These are phyloP conservation scores for Lactarius tabidus DNA, from an alignment of 768 basidiomycete genomes.

Conservation along the genomic window DNA sequence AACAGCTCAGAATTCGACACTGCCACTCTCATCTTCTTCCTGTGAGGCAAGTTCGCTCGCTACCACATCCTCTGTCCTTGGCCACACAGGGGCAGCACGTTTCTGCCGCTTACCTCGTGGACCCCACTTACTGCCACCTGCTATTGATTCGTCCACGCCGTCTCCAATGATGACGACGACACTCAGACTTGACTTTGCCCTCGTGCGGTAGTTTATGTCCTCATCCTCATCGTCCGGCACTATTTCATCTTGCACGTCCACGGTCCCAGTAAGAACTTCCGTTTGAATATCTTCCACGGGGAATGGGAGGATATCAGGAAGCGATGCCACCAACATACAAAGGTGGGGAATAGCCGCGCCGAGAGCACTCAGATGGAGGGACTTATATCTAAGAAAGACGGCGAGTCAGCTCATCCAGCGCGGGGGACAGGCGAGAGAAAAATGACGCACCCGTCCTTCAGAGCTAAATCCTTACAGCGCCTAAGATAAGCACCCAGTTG, in stretches of 20 bases:
- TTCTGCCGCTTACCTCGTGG: slow-evolving; percentile 23
- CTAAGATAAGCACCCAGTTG: slow-evolving; percentile 67
- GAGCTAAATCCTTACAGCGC: slow-evolving; percentile 66
- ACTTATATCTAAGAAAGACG: slow-evolving; percentile 52
- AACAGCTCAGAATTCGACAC: not conserved
- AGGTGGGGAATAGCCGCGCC: slow-evolving; percentile 88
- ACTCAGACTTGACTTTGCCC: slow-evolving; percentile 66
- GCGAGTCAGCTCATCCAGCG: not conserved
- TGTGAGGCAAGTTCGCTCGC: not conserved
- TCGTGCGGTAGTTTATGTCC: slow-evolving; percentile 55
- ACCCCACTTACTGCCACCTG: slow-evolving; percentile 24
- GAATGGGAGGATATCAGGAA: slow-evolving; percentile 71
- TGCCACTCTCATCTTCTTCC: slow-evolving; percentile 4
- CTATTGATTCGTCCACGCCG: slow-evolving; percentile 44
- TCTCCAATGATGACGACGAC: slow-evolving; percentile 58
- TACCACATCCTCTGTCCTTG: not conserved
- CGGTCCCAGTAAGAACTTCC: slow-evolving; percentile 62
- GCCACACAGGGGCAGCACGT: not conserved
- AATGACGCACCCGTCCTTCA: slow-evolving; percentile 62
- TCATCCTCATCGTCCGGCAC: slow-evolving; percentile 72
- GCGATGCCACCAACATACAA: slow-evolving; percentile 60
- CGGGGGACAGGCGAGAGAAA: not conserved
- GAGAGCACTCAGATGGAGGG: slow-evolving; percentile 73
- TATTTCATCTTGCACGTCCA: slow-evolving; percentile 75
- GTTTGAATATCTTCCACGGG: slow-evolving; percentile 55